Percentiles rank a stretch among this genome's conserved stretches.
Conservation (phyloP, 2,329 filamentous ascomycete species). For the Boeremia exigua region DNA sequence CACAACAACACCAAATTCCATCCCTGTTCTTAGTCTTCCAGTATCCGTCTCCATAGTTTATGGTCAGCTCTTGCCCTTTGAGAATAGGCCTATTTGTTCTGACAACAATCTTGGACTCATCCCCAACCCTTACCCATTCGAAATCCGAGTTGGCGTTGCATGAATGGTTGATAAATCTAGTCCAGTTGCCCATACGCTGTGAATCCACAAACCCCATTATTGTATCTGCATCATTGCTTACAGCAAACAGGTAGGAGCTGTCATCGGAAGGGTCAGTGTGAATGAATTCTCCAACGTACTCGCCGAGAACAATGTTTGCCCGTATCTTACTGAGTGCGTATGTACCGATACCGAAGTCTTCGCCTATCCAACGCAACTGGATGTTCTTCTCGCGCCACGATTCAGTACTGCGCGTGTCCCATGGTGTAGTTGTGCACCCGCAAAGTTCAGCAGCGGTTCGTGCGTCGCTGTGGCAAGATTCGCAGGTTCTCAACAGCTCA, state of each 20-base stretch:
- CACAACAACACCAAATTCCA: background rate
- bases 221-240: background rate
- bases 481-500: background rate
- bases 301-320: background rate
- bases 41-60: background rate
- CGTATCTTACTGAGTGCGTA: background rate
- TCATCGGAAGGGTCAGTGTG: background rate
- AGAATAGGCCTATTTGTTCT: background rate
- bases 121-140: background rate
- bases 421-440: background rate
- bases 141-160: background rate
- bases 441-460: background rate
- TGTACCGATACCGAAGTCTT: background rate
- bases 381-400: background rate
- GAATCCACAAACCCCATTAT: background rate
- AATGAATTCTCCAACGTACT: conserved; percentile 2
- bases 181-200: background rate
- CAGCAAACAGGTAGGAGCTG: background rate
- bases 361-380: background rate
- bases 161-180: conserved; percentile 1
- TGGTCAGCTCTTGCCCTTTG: background rate
- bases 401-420: background rate
- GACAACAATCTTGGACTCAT: background rate
- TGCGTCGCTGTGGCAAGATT: background rate
- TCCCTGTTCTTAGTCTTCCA: background rate